These are phyloP conservation scores for Aspergillus piperis DNA, from an alignment of 2,329 filamentous ascomycete species.

Conservation along the genomic window DNA sequence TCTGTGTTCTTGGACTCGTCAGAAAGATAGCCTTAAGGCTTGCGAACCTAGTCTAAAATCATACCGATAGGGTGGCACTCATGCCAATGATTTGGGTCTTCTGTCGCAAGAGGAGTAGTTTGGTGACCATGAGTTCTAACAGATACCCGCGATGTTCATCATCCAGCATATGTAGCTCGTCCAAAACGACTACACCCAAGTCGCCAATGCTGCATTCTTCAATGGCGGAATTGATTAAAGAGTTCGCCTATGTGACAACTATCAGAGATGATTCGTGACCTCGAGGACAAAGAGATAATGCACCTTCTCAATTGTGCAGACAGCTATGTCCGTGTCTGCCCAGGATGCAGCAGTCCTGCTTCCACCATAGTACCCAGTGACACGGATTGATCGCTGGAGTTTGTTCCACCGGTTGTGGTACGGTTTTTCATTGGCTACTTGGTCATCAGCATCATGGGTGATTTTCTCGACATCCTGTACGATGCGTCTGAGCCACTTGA, in stretches of 20 bases:
- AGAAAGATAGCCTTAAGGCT: conserved; percentile 6
- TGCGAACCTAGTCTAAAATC: conserved; percentile 20
- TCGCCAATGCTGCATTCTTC: conserved; percentile 68
- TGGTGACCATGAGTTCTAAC: conserved; percentile 72
- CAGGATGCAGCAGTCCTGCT: conserved; percentile 67
- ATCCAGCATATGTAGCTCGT: conserved; percentile 81
- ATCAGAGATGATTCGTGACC: conserved; percentile 7
- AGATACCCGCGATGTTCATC: conserved; percentile 75
- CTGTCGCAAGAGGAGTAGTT: conserved; percentile 68
- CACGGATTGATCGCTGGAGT: conserved; percentile 61
- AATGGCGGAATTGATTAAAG: conserved; percentile 71
- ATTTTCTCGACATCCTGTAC: conserved; percentile 60
- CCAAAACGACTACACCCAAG: conserved; percentile 68
- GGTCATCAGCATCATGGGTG: conserved; percentile 33
- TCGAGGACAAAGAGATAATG: neutral
- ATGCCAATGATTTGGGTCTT: conserved; percentile 72
- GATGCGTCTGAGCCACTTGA: conserved; percentile 69
- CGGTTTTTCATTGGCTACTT: conserved; percentile 36
- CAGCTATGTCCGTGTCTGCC: conserved; percentile 74
- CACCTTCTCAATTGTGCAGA: conserved; percentile 77
- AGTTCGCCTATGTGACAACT: conserved; percentile 61
- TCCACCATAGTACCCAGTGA: conserved; percentile 74
- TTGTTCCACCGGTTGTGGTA: conserved; percentile 56
- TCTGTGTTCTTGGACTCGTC: conserved; percentile 62
- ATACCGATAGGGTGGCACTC: conserved; percentile 74